These are phyloP conservation scores for Passiflora organensis DNA, from an alignment of 345 rosid genomes.

Conservation along the genomic window DNA sequence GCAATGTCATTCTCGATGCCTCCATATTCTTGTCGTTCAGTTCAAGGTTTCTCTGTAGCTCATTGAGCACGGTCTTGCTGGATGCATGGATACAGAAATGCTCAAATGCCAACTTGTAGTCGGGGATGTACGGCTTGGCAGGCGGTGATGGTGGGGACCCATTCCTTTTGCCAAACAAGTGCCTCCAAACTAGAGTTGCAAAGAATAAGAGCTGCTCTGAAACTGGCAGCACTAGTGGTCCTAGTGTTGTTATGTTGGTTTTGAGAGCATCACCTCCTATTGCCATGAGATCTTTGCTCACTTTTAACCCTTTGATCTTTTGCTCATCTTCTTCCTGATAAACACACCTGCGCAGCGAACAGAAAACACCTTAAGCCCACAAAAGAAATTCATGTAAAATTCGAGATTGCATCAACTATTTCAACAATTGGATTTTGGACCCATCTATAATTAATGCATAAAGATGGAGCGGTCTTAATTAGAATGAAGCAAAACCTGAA, in stretches of 20 bases:
- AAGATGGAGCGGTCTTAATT: too few relatives aligned
- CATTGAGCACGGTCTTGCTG: conserved; percentile 73
- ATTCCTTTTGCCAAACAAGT: conserved; percentile 25
- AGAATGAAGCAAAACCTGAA: too few relatives aligned
- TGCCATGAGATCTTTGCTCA: conserved; percentile 76
- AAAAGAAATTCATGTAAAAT: too few relatives aligned
- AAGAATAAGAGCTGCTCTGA: conserved; percentile 95
- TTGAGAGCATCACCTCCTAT: conserved; percentile 90
- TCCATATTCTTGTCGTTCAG: conserved; percentile 75
- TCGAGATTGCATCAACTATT: too few relatives aligned
- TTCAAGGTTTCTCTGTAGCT: conserved; percentile 78
- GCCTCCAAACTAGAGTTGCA: conserved; percentile 45
- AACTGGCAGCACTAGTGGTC: conserved; percentile 87
- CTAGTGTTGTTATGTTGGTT: conserved; percentile 92
- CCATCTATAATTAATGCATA: too few relatives aligned
- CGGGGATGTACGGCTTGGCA: conserved; percentile 81
- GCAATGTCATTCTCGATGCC: conserved; percentile 80
- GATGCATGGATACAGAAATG: conserved; percentile 90
- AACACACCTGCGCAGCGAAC: conserved; percentile 75
- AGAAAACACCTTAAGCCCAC: too few relatives aligned
- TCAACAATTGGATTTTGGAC: too few relatives aligned
- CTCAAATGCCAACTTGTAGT: conserved; percentile 93
- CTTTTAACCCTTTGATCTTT: conserved; percentile 62
- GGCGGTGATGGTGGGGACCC: conserved; percentile 20
- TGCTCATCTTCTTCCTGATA: conserved; percentile 88